Conservation (phyloP, 495 filamentous ascomycete genomes). For the Barbatosphaeria neglecta region DNA sequence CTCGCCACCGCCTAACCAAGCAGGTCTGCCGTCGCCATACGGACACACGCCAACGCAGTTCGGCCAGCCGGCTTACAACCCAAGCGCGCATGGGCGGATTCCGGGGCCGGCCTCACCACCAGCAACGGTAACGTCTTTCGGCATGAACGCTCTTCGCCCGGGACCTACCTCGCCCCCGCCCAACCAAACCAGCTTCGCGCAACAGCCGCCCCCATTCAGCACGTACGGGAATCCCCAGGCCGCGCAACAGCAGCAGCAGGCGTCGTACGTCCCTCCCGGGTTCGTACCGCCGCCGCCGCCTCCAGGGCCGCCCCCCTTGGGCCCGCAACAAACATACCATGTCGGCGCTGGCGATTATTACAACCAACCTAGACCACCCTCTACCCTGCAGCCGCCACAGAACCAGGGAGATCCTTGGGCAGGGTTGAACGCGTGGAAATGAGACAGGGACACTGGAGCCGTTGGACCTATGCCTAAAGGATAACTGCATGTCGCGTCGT, state of each 20-base stretch:
- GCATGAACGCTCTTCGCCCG: constrained; percentile 26
- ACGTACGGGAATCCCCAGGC: constrained; percentile 37
- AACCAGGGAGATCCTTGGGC: constrained; percentile 66
- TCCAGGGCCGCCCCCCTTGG: constrained; percentile 63
- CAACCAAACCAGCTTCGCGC: constrained; percentile 34
- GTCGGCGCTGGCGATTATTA: constrained; percentile 28
- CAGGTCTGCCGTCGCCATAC: constrained; percentile 12
- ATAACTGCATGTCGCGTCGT: too few relatives aligned
- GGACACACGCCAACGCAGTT: constrained; percentile 22
- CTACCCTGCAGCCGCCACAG: constrained; percentile 20
- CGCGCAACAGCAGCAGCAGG: constrained; percentile 12
- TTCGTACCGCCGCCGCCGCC: constrained; percentile 90
- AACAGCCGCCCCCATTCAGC: constrained; percentile 16
- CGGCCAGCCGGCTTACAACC: constrained; percentile 32
- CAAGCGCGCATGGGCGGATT: constrained; percentile 35
- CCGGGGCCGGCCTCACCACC: constrained; percentile 37
- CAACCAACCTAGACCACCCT: constrained; percentile 6
- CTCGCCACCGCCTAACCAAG: constrained; percentile 38
- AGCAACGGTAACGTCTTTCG: constrained; percentile 32
- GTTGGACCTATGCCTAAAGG: too few relatives aligned
- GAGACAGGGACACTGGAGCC: constrained; percentile 10
- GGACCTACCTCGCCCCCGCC: constrained; percentile 44
- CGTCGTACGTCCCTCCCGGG: constrained; percentile 55
- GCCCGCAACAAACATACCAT: constrained; percentile 54
- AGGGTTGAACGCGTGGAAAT: constrained; percentile 80